Evolutionary conservation across 371 early-diverging fungal species (phyloP), one percentile per base, ranked within the genome.

Genomic region (Gilbertella persicaria): DNA sequence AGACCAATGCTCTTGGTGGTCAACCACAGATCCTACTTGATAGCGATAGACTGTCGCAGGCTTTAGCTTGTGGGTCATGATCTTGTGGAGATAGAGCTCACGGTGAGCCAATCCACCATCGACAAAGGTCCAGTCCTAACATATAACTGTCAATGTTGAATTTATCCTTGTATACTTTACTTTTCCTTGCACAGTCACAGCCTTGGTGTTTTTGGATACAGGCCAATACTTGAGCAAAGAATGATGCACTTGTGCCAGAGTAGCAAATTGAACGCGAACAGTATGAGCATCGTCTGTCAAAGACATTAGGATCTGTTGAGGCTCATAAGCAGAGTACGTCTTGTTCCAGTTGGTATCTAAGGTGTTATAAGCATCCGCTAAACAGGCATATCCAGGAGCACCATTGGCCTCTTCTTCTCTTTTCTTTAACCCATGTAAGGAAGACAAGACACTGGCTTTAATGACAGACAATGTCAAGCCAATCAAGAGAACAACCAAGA

Each of bases 271-370:
- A 5, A 77, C 58, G 33, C 60, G 69, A n/a, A 65, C 65, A 52
- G 51, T 64, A 28, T 68, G 45, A 14, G 67, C 45, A 19, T 77
- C 69, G 37, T 60, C 57, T 17, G 51, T 55, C 53, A 68, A 47
- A 17, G 74, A 71, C 8, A 71, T 44, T 40, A 69, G 67, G 30
- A 77, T 52, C 43, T 77, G 77, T 49, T 77, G 77, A 16, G 77
- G 74, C 14, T 73, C 71, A n/a, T 47, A 21, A 3, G 53, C 6
- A 8, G 39, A 54, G 24, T 73, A 73, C 13, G 63, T 44, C 8
- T 20, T 49, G 16, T 63, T 63, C 63, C 63, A 63, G 23, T 45
- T 42, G 3, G 45, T 30, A 10, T 42, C 54, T 2, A 53, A 33
- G 8, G 17, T 26, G 29, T 63, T 63, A 29, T 63, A 63, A 13